These are phyloP conservation scores for Ustilago loliicola DNA, from an alignment of 1,284 basidiomycete species.

Conservation along the genomic window DNA sequence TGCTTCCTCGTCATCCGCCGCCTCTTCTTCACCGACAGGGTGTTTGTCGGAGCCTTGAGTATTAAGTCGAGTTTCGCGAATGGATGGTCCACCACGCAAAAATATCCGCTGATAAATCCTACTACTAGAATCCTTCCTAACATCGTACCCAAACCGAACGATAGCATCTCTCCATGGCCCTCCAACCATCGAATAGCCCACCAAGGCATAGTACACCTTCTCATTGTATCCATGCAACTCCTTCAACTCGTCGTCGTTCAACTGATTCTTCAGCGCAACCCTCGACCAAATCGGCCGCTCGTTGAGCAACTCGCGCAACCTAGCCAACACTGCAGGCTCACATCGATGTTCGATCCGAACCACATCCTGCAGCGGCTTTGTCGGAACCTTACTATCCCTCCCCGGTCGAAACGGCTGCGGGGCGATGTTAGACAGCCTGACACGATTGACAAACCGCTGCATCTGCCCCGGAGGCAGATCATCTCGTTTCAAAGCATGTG, in stretches of 20 bases:
- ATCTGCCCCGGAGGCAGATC: constrained; percentile 8
- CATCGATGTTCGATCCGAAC: constrained; percentile 36
- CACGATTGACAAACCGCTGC: constrained; percentile 47
- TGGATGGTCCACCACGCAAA: constrained; percentile 22
- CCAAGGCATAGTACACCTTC: constrained; percentile 72
- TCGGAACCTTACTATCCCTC: constrained; percentile 23
- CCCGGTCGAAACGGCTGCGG: constrained; percentile 41
- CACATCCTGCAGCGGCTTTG: constrained; percentile 29
- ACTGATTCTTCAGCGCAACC: constrained; percentile 84
- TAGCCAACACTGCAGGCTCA: constrained; percentile 16
- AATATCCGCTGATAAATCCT: constrained; percentile 74
- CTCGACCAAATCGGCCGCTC: constrained; percentile 90
- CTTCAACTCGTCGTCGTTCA: constrained; percentile 78
- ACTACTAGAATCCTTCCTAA: constrained; percentile 79
- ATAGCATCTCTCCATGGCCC: constrained; percentile 94
- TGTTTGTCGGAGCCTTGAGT: not conserved
- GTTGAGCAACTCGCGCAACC: constrained; percentile 64
- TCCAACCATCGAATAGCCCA: constrained; percentile 87
- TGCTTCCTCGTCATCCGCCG: constrained; percentile 8
- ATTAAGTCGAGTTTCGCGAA: not conserved
- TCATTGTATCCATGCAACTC: constrained; percentile 73
- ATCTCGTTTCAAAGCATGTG: constrained; percentile 9
- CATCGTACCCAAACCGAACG: constrained; percentile 89
- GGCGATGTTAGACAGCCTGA: constrained; percentile 44
- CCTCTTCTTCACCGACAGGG: not conserved